Evolutionary conservation across 805 yeast species (phyloP), one percentile per base, ranked within the genome.

Genomic region (Metschnikowia cerradonensis): DNA sequence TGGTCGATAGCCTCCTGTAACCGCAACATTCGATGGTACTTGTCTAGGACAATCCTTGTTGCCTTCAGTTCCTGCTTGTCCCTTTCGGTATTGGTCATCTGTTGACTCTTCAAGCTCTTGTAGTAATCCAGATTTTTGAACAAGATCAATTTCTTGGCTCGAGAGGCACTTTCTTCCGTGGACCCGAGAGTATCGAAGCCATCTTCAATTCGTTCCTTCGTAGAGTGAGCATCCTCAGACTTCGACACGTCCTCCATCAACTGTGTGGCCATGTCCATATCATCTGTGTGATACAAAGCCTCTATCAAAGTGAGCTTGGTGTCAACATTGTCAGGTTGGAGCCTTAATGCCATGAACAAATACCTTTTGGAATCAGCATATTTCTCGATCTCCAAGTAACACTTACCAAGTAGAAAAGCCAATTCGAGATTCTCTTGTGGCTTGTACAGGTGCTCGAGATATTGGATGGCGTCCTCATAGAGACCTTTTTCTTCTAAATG

Each of bases 301-400:
- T 94, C 98, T 0, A 94, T 96, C 23, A 94, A 71, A 0, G 88
- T 84, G 30, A 91, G 75, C 59, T 86, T 82, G 10, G 84, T 80
- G 53, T 90, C 96, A 32, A 87, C 68, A 58, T 89, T 83, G 8
- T 75, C 75, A 0, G 89, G 86, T 8, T 82, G 83, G 36, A 67
- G 65, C n/a, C 70, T 71, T 19, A 86, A 64, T 2, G 87, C 77
- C 13, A 78, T 68, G 43, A 71, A 70, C 61, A 81, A 86, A 2
- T 83, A 82, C 31, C 71, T 72, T 57, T 78, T 81, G 0, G 96
- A 95, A 45, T 79, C 78, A 23, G 70, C 74, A 58, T 80, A 88
- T 48, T 86, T 84, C 19, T 85, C 90, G 0, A 83, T 74, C 61
- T 88, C 94, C 55, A 84, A 75, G 52, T 79, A 81, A 67, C 97